These are phyloP conservation scores for Gardenia jasminoides DNA, from an alignment of 257 asterid genomes.

Conservation along the genomic window DNA sequence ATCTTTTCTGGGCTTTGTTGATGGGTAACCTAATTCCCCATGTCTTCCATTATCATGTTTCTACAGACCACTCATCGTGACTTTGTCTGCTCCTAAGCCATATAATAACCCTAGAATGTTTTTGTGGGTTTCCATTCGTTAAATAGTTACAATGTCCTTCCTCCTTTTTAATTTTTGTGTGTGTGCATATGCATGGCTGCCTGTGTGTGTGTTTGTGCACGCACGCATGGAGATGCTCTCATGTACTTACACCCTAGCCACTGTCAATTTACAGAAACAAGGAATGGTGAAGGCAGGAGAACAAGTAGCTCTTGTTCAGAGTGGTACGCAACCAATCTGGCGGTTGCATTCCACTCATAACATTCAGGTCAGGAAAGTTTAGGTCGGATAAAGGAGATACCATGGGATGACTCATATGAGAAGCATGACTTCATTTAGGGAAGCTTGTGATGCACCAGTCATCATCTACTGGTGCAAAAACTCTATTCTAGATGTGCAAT, in stretches of 20 bases:
- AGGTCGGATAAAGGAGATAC: conserved; percentile 22
- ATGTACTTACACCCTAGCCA: not conserved
- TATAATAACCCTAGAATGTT: not conserved
- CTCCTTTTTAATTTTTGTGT: not conserved
- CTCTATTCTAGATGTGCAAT: not conserved
- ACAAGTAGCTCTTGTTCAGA: conserved; percentile 91
- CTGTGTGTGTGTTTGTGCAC: too few species aligned
- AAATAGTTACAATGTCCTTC: not conserved
- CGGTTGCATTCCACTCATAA: conserved; percentile 85
- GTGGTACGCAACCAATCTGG: conserved; percentile 82
- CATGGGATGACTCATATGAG: not conserved
- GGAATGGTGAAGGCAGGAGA: conserved; percentile 95
- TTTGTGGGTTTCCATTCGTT: not conserved
- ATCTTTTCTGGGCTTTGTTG: not conserved
- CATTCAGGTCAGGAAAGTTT: conserved; percentile 86
- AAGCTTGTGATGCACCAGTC: not conserved
- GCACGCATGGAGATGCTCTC: not conserved
- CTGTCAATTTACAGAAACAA: conserved; percentile 47
- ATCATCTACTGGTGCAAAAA: not conserved
- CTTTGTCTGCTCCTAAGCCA: not conserved
- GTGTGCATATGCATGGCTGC: too few species aligned
- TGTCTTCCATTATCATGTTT: not conserved
- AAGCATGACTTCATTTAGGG: not conserved
- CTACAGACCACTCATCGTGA: not conserved
- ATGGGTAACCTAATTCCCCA: not conserved